Conservation (phyloP, 768 basidiomycete species). For the Lactarius tabidus region DNA sequence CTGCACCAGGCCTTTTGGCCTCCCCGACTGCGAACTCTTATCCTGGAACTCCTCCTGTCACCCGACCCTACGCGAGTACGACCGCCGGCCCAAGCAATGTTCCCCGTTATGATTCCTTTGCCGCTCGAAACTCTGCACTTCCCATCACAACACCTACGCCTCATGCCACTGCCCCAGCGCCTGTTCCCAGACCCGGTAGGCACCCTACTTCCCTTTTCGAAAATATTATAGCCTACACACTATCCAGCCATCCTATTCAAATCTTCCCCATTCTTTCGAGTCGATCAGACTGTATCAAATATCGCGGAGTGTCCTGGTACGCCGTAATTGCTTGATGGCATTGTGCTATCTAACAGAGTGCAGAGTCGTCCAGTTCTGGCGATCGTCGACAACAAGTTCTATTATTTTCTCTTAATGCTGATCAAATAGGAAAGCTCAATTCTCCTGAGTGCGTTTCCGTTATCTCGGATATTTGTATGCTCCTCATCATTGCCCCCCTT, state of each 20-base stretch:
- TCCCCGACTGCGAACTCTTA: conserved; percentile 5
- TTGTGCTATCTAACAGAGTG: conserved; percentile 5
- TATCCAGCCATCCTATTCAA: conserved; percentile 67
- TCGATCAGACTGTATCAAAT: conserved; percentile 61
- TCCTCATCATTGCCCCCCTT: conserved; percentile 6
- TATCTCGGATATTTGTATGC: background rate
- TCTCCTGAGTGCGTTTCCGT: conserved; percentile 34
- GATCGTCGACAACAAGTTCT: conserved; percentile 67
- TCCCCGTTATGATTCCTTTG: conserved; percentile 47
- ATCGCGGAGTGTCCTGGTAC: conserved; percentile 78
- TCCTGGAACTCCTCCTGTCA: background rate
- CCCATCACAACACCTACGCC: conserved; percentile 7
- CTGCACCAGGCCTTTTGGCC: conserved; percentile 1
- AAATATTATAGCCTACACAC: conserved; percentile 19
- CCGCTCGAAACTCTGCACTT: conserved; percentile 16
- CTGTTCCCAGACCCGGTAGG: conserved; percentile 10
- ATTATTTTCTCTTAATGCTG: conserved; percentile 59
- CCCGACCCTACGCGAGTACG: conserved; percentile 18
- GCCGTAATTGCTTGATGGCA: conserved; percentile 19
- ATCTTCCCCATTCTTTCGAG: conserved; percentile 69
- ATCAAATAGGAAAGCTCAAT: conserved; percentile 59
- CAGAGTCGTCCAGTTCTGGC: conserved; percentile 74
- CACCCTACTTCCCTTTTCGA: background rate
- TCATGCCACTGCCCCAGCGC: background rate
- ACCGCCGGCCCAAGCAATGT: conserved; percentile 36